These are phyloP conservation scores for Aspergillus vadensis DNA, from an alignment of 2,329 filamentous ascomycete genomes.

Conservation along the genomic window DNA sequence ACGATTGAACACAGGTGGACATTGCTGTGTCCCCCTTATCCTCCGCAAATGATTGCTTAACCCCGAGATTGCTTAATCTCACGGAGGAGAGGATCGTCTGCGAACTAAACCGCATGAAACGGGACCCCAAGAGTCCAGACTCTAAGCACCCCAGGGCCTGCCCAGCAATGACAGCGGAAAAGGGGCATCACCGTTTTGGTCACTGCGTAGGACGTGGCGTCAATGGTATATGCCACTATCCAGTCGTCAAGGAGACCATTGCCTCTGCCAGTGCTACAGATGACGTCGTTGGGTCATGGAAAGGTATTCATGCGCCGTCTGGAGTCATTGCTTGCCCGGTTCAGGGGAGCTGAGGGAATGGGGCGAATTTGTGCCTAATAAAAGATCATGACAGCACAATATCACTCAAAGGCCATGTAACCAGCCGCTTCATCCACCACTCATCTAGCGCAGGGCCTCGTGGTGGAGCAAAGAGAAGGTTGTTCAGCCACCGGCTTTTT, in stretches of 20 bases:
- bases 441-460: conserved; percentile 10
- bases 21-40: not conserved
- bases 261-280: not conserved
- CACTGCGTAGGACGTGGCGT: conserved; percentile 7
- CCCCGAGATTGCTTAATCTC: conserved; percentile 10
- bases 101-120: conserved; percentile 4
- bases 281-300: conserved; percentile 1
- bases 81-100: not conserved
- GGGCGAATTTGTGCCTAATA: not conserved
- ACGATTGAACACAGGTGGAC: not conserved
- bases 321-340: not conserved
- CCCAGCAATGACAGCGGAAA: not conserved
- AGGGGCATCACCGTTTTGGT: not conserved
- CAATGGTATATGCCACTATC: not conserved
- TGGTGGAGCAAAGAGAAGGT: conserved; percentile 25
- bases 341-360: not conserved
- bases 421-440: not conserved
- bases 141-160: not conserved
- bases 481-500: conserved; percentile 42
- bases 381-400: not conserved
- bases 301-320: not conserved
- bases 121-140: conserved; percentile 8
- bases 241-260: conserved; percentile 7
- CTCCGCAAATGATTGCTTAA: conserved; percentile 3
- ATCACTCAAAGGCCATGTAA: not conserved